Base-by-base conservation (phyloP, 2,329 filamentous ascomycete species). In the Claviceps sp. region DNA sequence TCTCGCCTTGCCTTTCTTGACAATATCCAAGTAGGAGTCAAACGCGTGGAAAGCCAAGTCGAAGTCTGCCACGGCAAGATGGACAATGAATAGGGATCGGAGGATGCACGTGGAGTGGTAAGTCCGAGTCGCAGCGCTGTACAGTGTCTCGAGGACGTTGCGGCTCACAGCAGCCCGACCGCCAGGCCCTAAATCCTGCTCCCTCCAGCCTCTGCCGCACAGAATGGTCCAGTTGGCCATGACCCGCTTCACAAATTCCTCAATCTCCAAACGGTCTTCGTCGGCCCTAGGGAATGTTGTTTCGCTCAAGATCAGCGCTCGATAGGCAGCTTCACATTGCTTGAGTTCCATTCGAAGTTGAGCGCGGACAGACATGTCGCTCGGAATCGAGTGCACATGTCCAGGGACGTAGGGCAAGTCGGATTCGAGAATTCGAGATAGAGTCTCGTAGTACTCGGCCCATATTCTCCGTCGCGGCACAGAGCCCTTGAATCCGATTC, bases 91-190 rank as follows among this genome's bases (percentile, higher is more conserved):
- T 0, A 98, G 75, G 60, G 90, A 80, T 53, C 91, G 79, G 34
- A 98, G 71, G 55, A 97, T 86, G 9, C 88, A 74, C 1, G 91
- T 95, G 1, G 93, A 98, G 67, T 98, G 93, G 62, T 93, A 98
- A 0, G 90, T 95, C 66, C 93, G 95, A 9, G 86, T 88, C 7
- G 91, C 88, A 22, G 90, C 88, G 40, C 85, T 85, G 66, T 97
- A 98, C 6, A 98, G 75, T 29, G 89, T 86, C 66, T 93, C 90
- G 42, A 98, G 77, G 36, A 94, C 82, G 49, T 82, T 82, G 50
- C 85, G 81, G 56, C 86, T 86, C 17, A 91, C 71, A 22, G 77
- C 80, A 61, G 84, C 81, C 59, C 88, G 86, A 8, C 89, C 90
- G 5, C 86, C 88, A 60, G 84, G 80, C 3, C 88, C 89, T 29